Conservation (phyloP, 345 rosid species). For the Eucalyptus cloeziana region DNA sequence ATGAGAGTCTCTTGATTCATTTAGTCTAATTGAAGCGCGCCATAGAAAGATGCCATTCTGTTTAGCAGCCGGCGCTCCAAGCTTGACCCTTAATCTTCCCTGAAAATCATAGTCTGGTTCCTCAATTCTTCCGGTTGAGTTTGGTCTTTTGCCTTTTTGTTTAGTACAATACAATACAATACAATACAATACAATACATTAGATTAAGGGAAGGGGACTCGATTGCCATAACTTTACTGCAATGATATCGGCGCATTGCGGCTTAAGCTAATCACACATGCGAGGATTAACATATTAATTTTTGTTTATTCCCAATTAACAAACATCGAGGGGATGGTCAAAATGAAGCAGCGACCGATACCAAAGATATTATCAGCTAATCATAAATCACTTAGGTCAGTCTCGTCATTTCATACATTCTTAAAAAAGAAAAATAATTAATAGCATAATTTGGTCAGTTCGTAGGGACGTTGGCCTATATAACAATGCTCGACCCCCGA, state of each 20-base stretch:
- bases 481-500: background rate
- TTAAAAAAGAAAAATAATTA: background rate
- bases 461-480: background rate
- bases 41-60: background rate
- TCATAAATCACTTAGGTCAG: background rate
- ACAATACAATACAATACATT: background rate
- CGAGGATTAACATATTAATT: background rate
- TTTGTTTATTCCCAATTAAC: background rate
- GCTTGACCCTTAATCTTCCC: background rate
- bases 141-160: background rate
- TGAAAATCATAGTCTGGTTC: background rate
- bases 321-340: background rate
- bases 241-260: background rate
- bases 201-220: background rate
- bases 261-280: background rate
- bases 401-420: background rate
- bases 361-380: background rate
- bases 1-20: background rate
- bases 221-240: background rate
- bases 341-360: background rate
- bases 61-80: background rate
- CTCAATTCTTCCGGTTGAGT: background rate
- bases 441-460: background rate
- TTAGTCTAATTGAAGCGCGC: background rate
- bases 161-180: background rate